Base-by-base conservation (phyloP, 192 early-diverging fungal species). In the Coemansia sp. region DNA sequence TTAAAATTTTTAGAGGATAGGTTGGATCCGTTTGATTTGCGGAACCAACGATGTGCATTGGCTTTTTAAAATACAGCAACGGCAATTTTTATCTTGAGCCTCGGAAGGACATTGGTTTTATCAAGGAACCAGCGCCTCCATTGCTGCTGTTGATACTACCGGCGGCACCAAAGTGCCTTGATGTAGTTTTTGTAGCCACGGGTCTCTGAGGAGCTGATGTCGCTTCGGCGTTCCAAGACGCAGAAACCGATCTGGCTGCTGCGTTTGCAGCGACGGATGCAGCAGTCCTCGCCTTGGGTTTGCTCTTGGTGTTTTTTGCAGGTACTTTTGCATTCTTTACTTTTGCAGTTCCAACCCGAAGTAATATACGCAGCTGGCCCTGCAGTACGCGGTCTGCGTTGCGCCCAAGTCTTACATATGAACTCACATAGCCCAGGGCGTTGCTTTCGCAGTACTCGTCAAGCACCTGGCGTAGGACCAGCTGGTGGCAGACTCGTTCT, bases 401-500 rank as follows among this genome's bases (percentile, higher is more conserved):
- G 53, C 77, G 63, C 1, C 85, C 86, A 3, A 85, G 67, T 62
- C 85, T 81, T 5, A 88, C 83, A 70, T 94, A 92, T 3, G 84
- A 69, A 45, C 48, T 84, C 46, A 71, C 83, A 66, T 88, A 96
- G 5, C 89, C 89, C 60, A 86, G 84, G 11, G 75, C 77, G 60
- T 89, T 89, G 16, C 71, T 58, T 48, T 89, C 87, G 49, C 86
- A 76, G 21, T 83, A 74, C 70, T 94, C 92, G 30, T 78, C 84
- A 0, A 97, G 65, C 20, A 89, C 68, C 45, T 91, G 85, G 24
- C 88, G 75, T 16, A 84, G 46, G 3, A 89, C 83, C 66, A 97
- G 71, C 18, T 88, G 76, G 39, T 89, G 88, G 46, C 91, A 86
- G n/a, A 97, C 63, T 6, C 93, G 82, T 64, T 94, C 92, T 0